These are phyloP conservation scores for Penicillium digitatum DNA, from an alignment of 2,329 filamentous ascomycete genomes.

Conservation along the genomic window DNA sequence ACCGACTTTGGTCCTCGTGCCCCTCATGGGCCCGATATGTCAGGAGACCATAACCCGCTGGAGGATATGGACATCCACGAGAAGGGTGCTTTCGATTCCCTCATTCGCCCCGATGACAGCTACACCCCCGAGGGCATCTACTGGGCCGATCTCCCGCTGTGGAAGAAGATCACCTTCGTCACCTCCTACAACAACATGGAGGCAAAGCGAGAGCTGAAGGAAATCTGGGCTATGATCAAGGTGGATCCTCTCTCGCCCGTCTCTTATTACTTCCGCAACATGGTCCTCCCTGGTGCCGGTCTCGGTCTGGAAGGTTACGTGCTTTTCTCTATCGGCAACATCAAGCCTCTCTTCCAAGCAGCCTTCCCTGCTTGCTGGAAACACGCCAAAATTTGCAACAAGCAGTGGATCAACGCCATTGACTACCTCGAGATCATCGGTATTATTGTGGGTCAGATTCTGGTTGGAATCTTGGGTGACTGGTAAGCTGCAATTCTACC, in stretches of 20 bases:
- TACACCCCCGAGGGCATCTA: slow-evolving; percentile 80
- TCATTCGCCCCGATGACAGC: slow-evolving; percentile 83
- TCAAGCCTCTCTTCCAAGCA: slow-evolving; percentile 73
- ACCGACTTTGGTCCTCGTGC: slow-evolving; percentile 40
- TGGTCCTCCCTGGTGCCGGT: slow-evolving; percentile 86
- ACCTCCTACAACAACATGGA: slow-evolving; percentile 68
- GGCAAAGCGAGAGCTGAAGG: slow-evolving; percentile 60
- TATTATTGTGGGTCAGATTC: slow-evolving; percentile 89
- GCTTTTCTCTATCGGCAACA: slow-evolving; percentile 92
- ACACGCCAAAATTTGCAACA: slow-evolving; percentile 61
- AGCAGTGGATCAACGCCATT: slow-evolving; percentile 77
- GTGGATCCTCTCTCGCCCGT: slow-evolving; percentile 78
- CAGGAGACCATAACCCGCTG: slow-evolving; percentile 42
- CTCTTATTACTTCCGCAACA: slow-evolving; percentile 83
- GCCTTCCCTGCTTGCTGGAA: slow-evolving; percentile 79
- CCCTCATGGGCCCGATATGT: slow-evolving; percentile 49
- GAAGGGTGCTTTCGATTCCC: slow-evolving; percentile 65
- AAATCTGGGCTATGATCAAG: slow-evolving; percentile 76
- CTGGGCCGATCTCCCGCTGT: slow-evolving; percentile 81
- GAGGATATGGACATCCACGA: slow-evolving; percentile 56
- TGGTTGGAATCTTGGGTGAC: slow-evolving; percentile 76
- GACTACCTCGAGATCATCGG: slow-evolving; percentile 90
- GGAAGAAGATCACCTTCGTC: slow-evolving; percentile 71
- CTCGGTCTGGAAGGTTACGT: slow-evolving; percentile 93
- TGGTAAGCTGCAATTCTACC: slow-evolving; percentile 43